These are phyloP conservation scores for Alloteropsis angusta DNA, from an alignment of 202 grass and related monocot genomes.

Conservation along the genomic window DNA sequence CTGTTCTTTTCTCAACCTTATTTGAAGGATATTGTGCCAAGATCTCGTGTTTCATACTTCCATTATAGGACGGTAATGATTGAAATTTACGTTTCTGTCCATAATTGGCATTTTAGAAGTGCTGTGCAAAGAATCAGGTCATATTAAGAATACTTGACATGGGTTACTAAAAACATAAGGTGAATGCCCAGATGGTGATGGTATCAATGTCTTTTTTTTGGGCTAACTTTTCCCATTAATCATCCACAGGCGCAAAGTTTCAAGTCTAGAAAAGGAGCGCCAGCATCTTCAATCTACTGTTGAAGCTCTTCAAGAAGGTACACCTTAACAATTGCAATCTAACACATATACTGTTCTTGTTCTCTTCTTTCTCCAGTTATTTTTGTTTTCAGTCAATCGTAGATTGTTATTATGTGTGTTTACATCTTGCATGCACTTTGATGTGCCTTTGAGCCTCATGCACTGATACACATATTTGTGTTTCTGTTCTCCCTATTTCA, in stretches of 20 bases:
- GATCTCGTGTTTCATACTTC: background rate
- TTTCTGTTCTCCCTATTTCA: background rate
- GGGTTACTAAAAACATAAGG: background rate
- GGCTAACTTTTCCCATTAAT: constrained; percentile 15
- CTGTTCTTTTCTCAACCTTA: background rate
- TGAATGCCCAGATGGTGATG: background rate
- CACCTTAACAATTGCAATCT: background rate
- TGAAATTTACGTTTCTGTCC: background rate
- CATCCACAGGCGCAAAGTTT: constrained; percentile 75
- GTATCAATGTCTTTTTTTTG: background rate
- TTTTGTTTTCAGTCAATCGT: background rate
- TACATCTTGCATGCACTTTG: background rate
- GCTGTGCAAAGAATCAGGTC: background rate
- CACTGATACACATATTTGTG: background rate
- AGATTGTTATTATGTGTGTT: background rate
- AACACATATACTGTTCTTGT: background rate
- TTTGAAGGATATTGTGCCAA: background rate
- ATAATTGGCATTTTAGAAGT: constrained; percentile 3
- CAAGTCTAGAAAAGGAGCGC: constrained; percentile 75
- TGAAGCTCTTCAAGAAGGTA: constrained; percentile 95
- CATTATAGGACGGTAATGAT: background rate
- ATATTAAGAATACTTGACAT: background rate
- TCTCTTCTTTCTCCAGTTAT: background rate
- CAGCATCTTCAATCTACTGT: constrained; percentile 93
- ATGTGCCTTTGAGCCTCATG: background rate